A percentile compares a stretch with the other conserved stretches of the same genome.
phyloP scores from a whole-genome alignment of 345 rosid species.

The Carallia pectinifolia region DNA sequence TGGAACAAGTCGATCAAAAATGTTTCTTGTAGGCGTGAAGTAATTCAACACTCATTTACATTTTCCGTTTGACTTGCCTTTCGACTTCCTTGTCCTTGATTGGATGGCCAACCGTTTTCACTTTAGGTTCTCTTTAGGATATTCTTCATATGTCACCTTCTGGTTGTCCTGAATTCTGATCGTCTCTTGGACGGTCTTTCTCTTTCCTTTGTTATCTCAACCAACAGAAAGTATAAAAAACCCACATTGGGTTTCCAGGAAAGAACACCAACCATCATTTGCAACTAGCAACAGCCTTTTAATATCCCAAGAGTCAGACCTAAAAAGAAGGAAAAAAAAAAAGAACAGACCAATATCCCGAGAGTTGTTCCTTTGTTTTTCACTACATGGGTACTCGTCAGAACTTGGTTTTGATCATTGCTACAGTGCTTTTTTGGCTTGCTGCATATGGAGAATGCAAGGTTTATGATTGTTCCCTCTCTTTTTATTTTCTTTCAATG shows the following conservation, averaged over 20 bases:
- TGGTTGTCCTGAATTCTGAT: constrained; percentile 2
- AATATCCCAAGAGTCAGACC: background rate
- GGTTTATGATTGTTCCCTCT: constrained; percentile 29
- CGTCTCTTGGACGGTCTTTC: background rate
- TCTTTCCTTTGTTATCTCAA: constrained; percentile 28
- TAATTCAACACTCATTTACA: too few relatives aligned
- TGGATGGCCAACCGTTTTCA: constrained; percentile 12
- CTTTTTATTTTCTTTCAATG: background rate
- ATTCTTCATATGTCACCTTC: background rate
- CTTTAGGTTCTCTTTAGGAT: constrained; percentile 2
- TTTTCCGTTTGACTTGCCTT: background rate
- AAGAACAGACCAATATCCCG: too few relatives aligned
- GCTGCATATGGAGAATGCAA: constrained; percentile 43
- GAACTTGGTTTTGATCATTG: constrained; percentile 17
- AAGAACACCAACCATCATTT: background rate
- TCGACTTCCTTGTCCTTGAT: constrained; percentile 14
- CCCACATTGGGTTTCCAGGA: background rate
- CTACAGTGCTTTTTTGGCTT: constrained; percentile 18
- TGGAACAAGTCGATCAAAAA: too few relatives aligned
- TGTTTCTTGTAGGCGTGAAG: too few relatives aligned
- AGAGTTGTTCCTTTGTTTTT: background rate
- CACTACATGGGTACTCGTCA: constrained; percentile 28
- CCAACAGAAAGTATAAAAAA: background rate
- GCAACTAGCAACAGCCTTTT: background rate
- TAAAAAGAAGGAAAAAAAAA: too few relatives aligned